Percentiles rank a stretch among this genome's conserved stretches.
phyloP scores from a whole-genome alignment of 2,329 filamentous ascomycete species.

The Beauveria asiatica region DNA sequence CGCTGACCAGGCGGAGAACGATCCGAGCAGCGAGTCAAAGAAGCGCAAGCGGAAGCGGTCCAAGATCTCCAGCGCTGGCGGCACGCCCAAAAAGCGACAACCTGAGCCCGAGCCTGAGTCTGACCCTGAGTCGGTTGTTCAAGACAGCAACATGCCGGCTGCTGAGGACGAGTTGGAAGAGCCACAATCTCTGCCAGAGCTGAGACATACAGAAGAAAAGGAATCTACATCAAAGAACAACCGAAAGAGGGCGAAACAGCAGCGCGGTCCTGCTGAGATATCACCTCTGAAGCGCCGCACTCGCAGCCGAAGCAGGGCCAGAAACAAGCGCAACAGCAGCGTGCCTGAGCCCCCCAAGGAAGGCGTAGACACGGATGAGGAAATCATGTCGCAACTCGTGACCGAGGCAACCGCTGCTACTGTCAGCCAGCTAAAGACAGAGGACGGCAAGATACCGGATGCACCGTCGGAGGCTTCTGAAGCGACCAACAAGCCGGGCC shows the following conservation, averaged over 20 bases:
- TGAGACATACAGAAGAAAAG: background rate
- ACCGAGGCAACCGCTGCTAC: conserved; percentile 32
- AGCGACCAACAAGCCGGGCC: background rate
- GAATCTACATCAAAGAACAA: background rate
- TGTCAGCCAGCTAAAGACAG: conserved; percentile 21
- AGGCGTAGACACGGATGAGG: conserved; percentile 30
- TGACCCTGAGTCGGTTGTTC: background rate
- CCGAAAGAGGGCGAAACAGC: background rate
- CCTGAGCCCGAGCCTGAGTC: background rate
- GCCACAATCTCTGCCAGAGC: conserved; percentile 5
- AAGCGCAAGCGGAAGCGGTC: conserved; percentile 7
- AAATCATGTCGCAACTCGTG: conserved; percentile 32
- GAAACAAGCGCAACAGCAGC: background rate
- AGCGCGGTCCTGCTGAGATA: background rate
- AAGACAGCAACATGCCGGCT: background rate
- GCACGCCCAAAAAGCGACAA: conserved; percentile 5
- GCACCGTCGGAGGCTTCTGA: conserved; percentile 13
- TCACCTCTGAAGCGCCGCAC: background rate
- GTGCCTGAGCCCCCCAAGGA: conserved; percentile 13
- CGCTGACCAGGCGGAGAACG: background rate
- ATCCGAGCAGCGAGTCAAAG: background rate
- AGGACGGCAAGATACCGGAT: conserved; percentile 14
- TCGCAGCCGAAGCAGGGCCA: conserved; percentile 1
- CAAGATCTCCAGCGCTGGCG: background rate
- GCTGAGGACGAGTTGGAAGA: background rate